Conservation (phyloP, 768 basidiomycete genomes). For the Termitomyces titanicus region DNA sequence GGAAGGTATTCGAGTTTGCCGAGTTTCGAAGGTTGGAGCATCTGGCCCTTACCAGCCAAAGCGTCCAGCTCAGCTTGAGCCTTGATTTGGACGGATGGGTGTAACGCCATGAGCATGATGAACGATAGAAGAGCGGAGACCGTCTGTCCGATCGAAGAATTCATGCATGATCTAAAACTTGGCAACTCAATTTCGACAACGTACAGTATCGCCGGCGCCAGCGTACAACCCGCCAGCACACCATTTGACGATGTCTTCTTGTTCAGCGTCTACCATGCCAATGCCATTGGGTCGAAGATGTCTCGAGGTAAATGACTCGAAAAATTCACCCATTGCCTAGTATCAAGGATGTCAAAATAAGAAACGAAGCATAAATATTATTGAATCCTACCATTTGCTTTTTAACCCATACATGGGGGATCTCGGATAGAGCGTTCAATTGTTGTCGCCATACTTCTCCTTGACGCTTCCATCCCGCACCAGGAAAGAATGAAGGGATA, state of each 20-base stretch:
- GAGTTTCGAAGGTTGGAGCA: conserved; percentile 31
- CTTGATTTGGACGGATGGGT: conserved; percentile 37
- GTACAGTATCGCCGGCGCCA: conserved; percentile 42
- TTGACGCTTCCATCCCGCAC: conserved; percentile 43
- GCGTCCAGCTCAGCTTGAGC: conserved; percentile 40
- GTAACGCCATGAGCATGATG: conserved; percentile 44
- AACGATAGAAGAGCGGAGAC: conserved; percentile 45
- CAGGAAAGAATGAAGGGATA: conserved; percentile 48
- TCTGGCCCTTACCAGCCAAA: conserved; percentile 24
- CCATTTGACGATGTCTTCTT: conserved; percentile 47
- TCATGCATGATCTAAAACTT: neutral
- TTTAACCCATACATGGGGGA: conserved; percentile 43
- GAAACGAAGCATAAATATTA: neutral
- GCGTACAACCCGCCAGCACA: conserved; percentile 48
- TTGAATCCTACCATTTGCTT: conserved; percentile 33
- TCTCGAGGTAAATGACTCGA: conserved; percentile 43
- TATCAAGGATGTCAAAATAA: neutral
- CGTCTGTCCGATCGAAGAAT: conserved; percentile 29
- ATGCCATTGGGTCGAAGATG: conserved; percentile 26
- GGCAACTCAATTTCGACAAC: neutral
- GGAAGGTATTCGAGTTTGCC: conserved; percentile 26
- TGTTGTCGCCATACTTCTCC: conserved; percentile 37
- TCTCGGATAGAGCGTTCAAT: conserved; percentile 30
- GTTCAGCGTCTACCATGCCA: conserved; percentile 22
- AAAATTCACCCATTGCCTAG: conserved; percentile 28